Evolutionary conservation across 148 eudicot species (phyloP), one percentile per base, ranked within the genome.

Genomic region (Chenopodium suecicum): DNA sequence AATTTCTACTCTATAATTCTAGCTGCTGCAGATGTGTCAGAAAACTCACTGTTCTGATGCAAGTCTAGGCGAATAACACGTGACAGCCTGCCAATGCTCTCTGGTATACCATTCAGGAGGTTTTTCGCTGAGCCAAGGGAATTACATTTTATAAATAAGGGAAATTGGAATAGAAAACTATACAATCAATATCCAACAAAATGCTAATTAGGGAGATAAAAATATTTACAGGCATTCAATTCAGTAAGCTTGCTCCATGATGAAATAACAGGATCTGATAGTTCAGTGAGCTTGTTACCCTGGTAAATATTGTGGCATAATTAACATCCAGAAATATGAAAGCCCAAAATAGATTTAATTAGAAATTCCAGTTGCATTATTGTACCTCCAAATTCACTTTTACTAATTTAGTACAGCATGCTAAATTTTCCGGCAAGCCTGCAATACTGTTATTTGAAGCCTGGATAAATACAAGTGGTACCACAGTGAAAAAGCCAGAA

Each of bases 361-460:
- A 75, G 56, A 58, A 25, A 32, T 80, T 68, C 67, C 74, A 62
- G 64, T 56, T 73, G 41, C 16, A 75, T 80, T 29, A 58, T 60
- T 34, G 79, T 91, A 97, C 99, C 98, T 97, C 98, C 29, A 97
- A 62, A 81, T 97, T 94, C 83, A 94, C 88, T 83, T 92, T 94
- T 32, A 80, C 73, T 84, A 97, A 72, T 64, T 97, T 97, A 70
- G 85, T 83, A 86, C 99, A 97, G 73, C 86, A 81, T 62, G 70
- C 83, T 52, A 94, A 86, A 81, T 91, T 95, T 80, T 91, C 99
- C 6, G 99, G 99, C 86, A 97, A 89, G 85, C 89, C 88, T 82
- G 93, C 82, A 70, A 97, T 89, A 84, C 48, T 63, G 84, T 97
- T 97, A 86, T 97, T 94, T 67, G 99, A 92, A 80, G 88, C 93